phyloP scores from a whole-genome alignment of 2,329 filamentous ascomycete genomes.

The Pyrenophora teres region DNA sequence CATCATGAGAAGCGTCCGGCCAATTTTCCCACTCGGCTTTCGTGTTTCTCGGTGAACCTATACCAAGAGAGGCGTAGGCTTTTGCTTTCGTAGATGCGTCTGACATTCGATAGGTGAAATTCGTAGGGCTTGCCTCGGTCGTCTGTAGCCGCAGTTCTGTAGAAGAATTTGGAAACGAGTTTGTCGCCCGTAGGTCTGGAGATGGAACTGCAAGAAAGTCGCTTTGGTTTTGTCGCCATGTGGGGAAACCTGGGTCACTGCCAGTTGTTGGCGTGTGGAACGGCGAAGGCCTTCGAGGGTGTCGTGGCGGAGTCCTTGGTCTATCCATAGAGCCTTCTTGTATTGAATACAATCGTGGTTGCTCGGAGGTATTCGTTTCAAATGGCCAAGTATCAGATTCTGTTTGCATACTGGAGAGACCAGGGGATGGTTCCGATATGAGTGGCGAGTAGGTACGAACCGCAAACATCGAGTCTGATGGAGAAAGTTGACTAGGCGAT shows the following conservation, averaged over 20 bases:
- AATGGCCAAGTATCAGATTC: conserved; percentile 17
- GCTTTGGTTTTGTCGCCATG: neutral
- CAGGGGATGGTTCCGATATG: conserved; percentile 39
- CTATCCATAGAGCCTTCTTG: conserved; percentile 15
- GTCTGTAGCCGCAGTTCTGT: neutral
- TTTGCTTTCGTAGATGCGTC: conserved; percentile 27
- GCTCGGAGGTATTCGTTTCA: conserved; percentile 7
- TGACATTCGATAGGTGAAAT: conserved; percentile 18
- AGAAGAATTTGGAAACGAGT: neutral
- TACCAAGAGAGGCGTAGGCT: conserved; percentile 27
- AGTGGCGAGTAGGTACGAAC: conserved; percentile 32
- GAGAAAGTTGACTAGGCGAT: conserved; percentile 3
- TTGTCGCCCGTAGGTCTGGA: neutral
- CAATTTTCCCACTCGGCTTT: conserved; percentile 4
- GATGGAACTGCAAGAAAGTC: neutral
- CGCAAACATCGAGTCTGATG: conserved; percentile 5
- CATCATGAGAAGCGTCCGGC: neutral
- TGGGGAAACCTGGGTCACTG: neutral
- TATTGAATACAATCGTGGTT: conserved; percentile 25
- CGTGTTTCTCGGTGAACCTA: conserved; percentile 18
- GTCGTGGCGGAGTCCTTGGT: conserved; percentile 23
- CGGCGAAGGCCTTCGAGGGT: conserved; percentile 26
- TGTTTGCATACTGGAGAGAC: conserved; percentile 16
- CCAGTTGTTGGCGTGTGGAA: neutral
- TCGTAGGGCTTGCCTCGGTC: neutral